phyloP scores from a whole-genome alignment of 2,329 filamentous ascomycete species.

The Apiospora marii region DNA sequence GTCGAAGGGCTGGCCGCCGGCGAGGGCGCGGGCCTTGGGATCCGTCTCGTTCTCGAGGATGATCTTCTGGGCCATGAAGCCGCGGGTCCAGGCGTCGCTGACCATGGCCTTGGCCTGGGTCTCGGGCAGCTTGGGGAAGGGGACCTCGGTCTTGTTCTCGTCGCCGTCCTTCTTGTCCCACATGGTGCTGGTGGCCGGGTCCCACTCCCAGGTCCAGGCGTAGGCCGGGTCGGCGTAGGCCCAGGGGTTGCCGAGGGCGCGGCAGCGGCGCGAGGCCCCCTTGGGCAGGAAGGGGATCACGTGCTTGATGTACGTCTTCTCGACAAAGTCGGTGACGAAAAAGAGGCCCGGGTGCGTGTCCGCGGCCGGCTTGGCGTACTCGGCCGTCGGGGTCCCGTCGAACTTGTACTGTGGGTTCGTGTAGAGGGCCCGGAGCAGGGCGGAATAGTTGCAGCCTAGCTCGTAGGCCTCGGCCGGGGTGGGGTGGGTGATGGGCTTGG shows the following conservation, averaged over 20 bases:
- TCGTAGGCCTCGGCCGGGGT: conserved; percentile 37
- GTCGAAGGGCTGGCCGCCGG: conserved; percentile 37
- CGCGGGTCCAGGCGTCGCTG: conserved; percentile 33
- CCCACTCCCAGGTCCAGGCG: conserved; percentile 41
- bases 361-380: conserved; percentile 31
- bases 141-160: conserved; percentile 30
- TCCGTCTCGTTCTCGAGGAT: conserved; percentile 40
- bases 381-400: conserved; percentile 35
- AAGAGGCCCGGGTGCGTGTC: conserved; percentile 35
- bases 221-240: conserved; percentile 38
- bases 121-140: conserved; percentile 35
- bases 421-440: conserved; percentile 39
- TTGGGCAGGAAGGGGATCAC: conserved; percentile 40
- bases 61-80: conserved; percentile 39
- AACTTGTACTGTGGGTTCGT: conserved; percentile 38
- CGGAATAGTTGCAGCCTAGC: conserved; percentile 35
- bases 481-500: conserved; percentile 29
- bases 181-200: conserved; percentile 27
- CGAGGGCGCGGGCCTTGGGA: conserved; percentile 33
- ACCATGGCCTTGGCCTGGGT: conserved; percentile 26
- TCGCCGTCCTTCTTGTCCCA: conserved; percentile 28
- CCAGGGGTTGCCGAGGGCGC: conserved; percentile 41
- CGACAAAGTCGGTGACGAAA: conserved; percentile 40
- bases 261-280: conserved; percentile 40
- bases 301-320: conserved; percentile 40